Percentiles rank a stretch among this genome's conserved stretches.
phyloP scores from a whole-genome alignment of 2,329 filamentous ascomycete genomes.

The Phymatotrichopsis omnivora region DNA sequence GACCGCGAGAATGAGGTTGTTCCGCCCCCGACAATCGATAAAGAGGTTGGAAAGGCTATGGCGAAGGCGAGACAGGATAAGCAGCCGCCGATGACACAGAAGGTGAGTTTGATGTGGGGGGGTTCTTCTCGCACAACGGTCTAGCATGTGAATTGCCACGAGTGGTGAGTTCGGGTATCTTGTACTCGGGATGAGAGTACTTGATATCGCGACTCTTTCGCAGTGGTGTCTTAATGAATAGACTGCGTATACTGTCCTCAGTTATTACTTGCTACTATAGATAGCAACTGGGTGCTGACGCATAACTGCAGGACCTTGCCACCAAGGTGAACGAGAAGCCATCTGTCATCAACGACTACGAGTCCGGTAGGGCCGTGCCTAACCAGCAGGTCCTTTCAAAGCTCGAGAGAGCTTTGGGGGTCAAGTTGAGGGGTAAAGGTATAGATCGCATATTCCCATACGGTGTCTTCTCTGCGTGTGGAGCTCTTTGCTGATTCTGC shows the following conservation, averaged over 20 bases:
- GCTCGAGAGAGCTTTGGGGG: constrained; percentile 77
- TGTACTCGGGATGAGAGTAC: too few species aligned
- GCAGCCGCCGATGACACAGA: constrained; percentile 94
- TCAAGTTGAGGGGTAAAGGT: constrained; percentile 66
- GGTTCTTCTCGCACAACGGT: background rate
- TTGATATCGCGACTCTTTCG: too few species aligned
- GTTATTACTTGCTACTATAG: too few species aligned
- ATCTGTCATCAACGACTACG: constrained; percentile 70
- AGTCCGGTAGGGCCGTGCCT: constrained; percentile 65
- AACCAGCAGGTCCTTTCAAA: constrained; percentile 71
- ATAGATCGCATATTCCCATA: background rate
- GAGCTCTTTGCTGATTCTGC: background rate
- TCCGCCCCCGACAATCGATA: constrained; percentile 85
- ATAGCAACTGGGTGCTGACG: too few species aligned
- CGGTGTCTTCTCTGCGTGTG: background rate
- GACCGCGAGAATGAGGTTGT: constrained; percentile 96
- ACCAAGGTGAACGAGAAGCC: constrained; percentile 37
- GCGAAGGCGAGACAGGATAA: constrained; percentile 65
- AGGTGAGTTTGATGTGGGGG: constrained; percentile 35
- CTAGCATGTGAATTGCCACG: constrained; percentile 3
- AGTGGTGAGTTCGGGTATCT: too few species aligned
- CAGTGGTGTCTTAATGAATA: too few species aligned
- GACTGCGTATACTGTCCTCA: too few species aligned
- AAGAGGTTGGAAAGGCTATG: constrained; percentile 72
- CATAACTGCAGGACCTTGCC: constrained; percentile 37